Conservation (phyloP, 73 alveolate species). For the Tetrahymena elliotti region DNA sequence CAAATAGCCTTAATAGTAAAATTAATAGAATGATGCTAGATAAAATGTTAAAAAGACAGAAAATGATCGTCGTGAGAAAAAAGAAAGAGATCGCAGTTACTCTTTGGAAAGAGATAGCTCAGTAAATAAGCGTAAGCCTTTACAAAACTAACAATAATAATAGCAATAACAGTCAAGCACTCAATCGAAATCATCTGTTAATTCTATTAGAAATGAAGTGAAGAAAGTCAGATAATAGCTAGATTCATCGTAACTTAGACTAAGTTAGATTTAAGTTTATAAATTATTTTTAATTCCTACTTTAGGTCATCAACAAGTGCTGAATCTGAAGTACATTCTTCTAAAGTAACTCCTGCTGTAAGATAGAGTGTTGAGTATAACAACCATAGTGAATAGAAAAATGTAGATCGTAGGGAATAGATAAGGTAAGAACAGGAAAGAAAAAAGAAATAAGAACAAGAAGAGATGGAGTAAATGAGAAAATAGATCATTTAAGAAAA, state of each 20-base stretch:
- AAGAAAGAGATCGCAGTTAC: background rate
- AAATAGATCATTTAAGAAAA: slow-evolving; percentile 22
- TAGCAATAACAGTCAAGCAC: background rate
- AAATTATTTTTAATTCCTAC: too few species aligned
- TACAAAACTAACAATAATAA: background rate
- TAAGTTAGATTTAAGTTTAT: too few species aligned
- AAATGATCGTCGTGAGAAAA: background rate
- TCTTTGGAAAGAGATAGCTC: background rate
- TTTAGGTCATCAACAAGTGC: background rate
- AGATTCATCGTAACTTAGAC: background rate
- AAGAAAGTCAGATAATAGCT: background rate
- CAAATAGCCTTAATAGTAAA: background rate
- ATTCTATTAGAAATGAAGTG: slow-evolving; percentile 33
- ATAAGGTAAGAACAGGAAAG: slow-evolving; percentile 5
- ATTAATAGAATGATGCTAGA: background rate
- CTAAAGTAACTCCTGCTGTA: background rate
- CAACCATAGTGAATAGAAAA: background rate
- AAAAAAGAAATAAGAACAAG: slow-evolving; percentile 12
- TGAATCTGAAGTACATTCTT: background rate
- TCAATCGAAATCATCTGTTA: slow-evolving; percentile 6
- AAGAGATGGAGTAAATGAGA: background rate
- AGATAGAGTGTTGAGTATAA: background rate
- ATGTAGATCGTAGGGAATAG: background rate
- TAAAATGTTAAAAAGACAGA: background rate
- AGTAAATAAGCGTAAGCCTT: background rate